Base-by-base conservation (phyloP, 257 asterid species). In the Nicotiana attenuata region DNA sequence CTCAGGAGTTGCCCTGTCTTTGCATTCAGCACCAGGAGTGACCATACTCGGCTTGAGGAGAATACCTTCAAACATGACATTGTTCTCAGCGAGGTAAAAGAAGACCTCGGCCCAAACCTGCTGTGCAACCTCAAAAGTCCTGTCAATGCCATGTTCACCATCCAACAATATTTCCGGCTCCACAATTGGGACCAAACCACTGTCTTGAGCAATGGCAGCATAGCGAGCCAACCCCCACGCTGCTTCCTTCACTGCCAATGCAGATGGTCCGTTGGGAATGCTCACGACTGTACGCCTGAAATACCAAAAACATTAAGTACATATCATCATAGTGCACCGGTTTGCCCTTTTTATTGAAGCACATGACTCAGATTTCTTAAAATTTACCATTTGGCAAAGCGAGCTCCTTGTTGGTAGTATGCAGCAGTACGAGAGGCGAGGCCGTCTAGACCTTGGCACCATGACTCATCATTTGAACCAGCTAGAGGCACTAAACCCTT, bases 231-330 rank as follows among this genome's bases (percentile, higher is more conserved):
- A 57, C 45, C 85, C 87, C 83, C 81, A 81, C 10, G 83, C 83
- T 7, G 85, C 85, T 68, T 85, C 87, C 76, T 77, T 85, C 69
- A 81, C 87, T 10, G 87, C 87, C 61, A 85, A 60, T 41, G 83
- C 83, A 47, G 87, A 85, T 77, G 87, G 83, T 3, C 85, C 78
- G 1, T 85, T 81, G 65, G 87, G 87, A 78, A 85, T 81, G 85
- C 85, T 81, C 81, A 85, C 85, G 17, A 81, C 73, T 1, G 83
- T 50, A 85, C 81, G 81, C 87, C 81, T 85, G 28, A 81, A 17
- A 31, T 16, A 16, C 22, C 22, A 29, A 65, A 65, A 65, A 31
- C 1, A 2, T 68, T 10, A 2, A 67, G 77, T 17, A 68, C 1
- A 68, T 1, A 68, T 68, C 33, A 38, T 68, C 19, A 38, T n/a